phyloP scores from a whole-genome alignment of 371 early-diverging fungal species.

The Encephalitozoon romaleae region DNA sequence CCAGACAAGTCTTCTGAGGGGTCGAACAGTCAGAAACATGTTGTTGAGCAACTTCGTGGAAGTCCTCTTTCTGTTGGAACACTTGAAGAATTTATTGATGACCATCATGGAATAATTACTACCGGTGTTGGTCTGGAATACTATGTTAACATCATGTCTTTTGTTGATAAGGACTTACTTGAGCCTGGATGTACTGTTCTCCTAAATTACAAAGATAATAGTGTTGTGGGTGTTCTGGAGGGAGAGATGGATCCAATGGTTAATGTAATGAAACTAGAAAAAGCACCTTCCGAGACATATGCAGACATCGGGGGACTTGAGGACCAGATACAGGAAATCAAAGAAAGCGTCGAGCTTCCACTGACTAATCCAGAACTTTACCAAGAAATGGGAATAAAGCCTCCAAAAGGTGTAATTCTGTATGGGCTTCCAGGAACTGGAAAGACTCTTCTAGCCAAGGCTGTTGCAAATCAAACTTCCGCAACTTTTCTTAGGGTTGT shows the following conservation, averaged over 20 bases:
- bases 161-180: conserved; percentile 62
- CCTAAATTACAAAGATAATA: conserved; percentile 59
- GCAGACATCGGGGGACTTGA: conserved; percentile 98
- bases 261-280: conserved; percentile 98
- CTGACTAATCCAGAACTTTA: conserved; percentile 97
- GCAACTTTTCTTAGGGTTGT: conserved; percentile 97
- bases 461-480: conserved; percentile 98
- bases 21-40: conserved; percentile 64
- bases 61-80: conserved; percentile 95
- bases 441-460: conserved; percentile 96
- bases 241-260: conserved; percentile 97
- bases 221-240: conserved; percentile 85
- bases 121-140: conserved; percentile 87
- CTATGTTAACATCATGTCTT: conserved; percentile 64
- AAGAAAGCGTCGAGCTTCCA: conserved; percentile 98
- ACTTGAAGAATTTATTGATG: conserved; percentile 98
- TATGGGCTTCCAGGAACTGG: conserved; percentile 98
- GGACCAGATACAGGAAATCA: conserved; percentile 96
- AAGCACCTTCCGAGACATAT: conserved; percentile 96
- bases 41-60: conserved; percentile 94
- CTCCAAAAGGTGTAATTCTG: conserved; percentile 97
- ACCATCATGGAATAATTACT: conserved; percentile 97
- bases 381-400: conserved; percentile 98
- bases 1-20: conserved; percentile 33
- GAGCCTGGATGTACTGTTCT: conserved; percentile 62